Evolutionary conservation across 805 yeast species (phyloP).

Genomic region (Metschnikowia arizonensis): DNA sequence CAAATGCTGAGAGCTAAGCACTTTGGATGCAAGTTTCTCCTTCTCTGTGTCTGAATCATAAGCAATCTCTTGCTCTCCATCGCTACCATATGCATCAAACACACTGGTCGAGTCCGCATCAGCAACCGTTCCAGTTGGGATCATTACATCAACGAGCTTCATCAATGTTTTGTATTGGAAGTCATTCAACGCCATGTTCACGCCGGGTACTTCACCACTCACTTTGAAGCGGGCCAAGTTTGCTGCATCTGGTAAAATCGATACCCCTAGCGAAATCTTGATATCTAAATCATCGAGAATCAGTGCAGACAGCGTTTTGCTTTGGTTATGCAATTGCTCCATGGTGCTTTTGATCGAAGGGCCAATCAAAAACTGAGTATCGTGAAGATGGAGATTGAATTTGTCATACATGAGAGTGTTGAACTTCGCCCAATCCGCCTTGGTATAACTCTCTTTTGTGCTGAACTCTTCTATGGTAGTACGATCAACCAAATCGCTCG

Average conservation of each 20-base stretch:
- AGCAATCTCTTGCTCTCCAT: constrained; percentile 3
- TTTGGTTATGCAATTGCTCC: constrained; percentile 54
- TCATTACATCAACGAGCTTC: constrained; percentile 64
- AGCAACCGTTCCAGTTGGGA: constrained; percentile 47
- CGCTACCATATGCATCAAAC: constrained; percentile 32
- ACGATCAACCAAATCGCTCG: constrained; percentile 74
- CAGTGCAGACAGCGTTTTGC: constrained; percentile 45
- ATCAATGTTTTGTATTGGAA: constrained; percentile 85
- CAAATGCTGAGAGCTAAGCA: constrained; percentile 47
- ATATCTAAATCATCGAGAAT: constrained; percentile 75
- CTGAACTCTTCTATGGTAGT: constrained; percentile 65
- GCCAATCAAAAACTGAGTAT: constrained; percentile 87
- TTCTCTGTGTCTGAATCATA: constrained; percentile 2
- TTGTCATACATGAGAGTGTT: constrained; percentile 86
- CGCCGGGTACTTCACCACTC: constrained; percentile 70
- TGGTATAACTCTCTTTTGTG: constrained; percentile 52
- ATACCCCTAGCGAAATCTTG: constrained; percentile 70
- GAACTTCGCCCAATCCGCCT: constrained; percentile 70
- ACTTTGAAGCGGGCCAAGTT: constrained; percentile 69
- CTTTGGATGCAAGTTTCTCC: not conserved
- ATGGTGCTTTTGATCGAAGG: constrained; percentile 75
- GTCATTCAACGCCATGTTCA: constrained; percentile 74
- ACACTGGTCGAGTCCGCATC: constrained; percentile 33
- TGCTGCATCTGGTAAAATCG: constrained; percentile 78
- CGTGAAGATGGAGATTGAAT: constrained; percentile 69